Percentiles rank a stretch among this genome's conserved stretches.
phyloP scores from a whole-genome alignment of 306 rosid genomes.

The Trichosanthes cucumerina region DNA sequence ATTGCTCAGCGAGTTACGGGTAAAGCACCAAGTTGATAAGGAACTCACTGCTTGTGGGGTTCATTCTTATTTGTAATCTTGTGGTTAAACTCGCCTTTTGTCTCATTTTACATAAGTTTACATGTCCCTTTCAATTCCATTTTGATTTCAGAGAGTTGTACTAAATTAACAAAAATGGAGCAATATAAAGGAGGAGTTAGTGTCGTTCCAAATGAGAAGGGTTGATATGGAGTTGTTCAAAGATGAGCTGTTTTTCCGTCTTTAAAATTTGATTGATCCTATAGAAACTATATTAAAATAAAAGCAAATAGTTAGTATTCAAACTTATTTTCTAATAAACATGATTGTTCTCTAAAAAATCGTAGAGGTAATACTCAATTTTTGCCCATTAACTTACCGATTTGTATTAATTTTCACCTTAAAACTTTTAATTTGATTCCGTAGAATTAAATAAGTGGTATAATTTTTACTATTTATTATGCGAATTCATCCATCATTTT shows the following conservation, averaged over 20 bases:
- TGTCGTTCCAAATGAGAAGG: background rate
- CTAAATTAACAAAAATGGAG: background rate
- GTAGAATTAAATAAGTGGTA: too few relatives aligned
- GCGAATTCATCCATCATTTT: too few relatives aligned
- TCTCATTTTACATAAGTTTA: background rate
- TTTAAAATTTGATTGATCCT: background rate
- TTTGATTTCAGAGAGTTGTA: background rate
- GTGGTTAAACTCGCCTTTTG: constrained; percentile 15
- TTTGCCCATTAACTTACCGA: too few relatives aligned
- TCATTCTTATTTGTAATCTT: constrained; percentile 22
- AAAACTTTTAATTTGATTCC: too few relatives aligned
- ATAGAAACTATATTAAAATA: background rate
- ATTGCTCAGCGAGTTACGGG: constrained; percentile 74
- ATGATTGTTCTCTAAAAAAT: too few relatives aligned
- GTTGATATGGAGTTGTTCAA: background rate
- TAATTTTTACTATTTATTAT: too few relatives aligned
- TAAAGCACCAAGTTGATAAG: constrained; percentile 46
- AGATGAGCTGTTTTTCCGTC: background rate
- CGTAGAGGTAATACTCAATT: too few relatives aligned
- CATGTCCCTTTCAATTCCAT: background rate
- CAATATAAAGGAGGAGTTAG: background rate
- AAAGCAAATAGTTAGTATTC: background rate
- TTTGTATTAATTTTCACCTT: too few relatives aligned
- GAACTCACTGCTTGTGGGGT: background rate
- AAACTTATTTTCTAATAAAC: background rate